Percentiles rank a stretch among this genome's conserved stretches.
These are phyloP conservation scores for Russula vinacea DNA, from an alignment of 768 basidiomycete genomes.

Conservation along the genomic window DNA sequence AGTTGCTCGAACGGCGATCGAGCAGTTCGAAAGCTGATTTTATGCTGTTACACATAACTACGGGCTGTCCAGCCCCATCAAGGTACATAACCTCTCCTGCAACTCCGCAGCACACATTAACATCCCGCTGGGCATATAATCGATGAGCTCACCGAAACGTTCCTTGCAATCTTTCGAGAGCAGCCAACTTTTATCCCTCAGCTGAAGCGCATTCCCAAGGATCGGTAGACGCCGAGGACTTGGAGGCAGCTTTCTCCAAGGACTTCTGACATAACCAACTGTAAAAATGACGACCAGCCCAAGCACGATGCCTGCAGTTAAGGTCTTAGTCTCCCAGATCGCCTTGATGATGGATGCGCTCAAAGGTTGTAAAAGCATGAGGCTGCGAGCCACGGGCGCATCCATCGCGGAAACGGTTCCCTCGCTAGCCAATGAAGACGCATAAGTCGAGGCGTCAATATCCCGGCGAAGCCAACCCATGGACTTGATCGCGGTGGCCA, in stretches of 20 bases:
- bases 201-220: conserved; percentile 13
- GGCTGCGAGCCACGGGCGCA: not conserved
- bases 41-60: conserved; percentile 33
- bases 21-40: conserved; percentile 34
- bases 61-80: conserved; percentile 22
- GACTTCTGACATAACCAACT: not conserved
- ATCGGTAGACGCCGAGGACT: conserved; percentile 8
- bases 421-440: not conserved
- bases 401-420: not conserved
- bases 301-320: not conserved
- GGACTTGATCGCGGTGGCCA: not conserved
- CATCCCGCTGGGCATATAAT: not conserved
- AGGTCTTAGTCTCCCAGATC: not conserved
- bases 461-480: not conserved
- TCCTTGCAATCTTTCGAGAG: conserved; percentile 11
- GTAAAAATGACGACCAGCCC: not conserved
- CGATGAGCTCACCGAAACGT: conserved; percentile 5
- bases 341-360: not conserved
- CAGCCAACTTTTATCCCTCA: conserved; percentile 13
- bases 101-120: not conserved
- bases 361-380: not conserved
- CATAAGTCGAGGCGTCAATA: not conserved
- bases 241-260: conserved; percentile 16
- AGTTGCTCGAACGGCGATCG: conserved; percentile 32
- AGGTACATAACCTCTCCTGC: conserved; percentile 29